Percentiles rank a stretch among this genome's conserved stretches.
Conservation (phyloP, 164 flowering plant genomes). For the Litsea cubeba region DNA sequence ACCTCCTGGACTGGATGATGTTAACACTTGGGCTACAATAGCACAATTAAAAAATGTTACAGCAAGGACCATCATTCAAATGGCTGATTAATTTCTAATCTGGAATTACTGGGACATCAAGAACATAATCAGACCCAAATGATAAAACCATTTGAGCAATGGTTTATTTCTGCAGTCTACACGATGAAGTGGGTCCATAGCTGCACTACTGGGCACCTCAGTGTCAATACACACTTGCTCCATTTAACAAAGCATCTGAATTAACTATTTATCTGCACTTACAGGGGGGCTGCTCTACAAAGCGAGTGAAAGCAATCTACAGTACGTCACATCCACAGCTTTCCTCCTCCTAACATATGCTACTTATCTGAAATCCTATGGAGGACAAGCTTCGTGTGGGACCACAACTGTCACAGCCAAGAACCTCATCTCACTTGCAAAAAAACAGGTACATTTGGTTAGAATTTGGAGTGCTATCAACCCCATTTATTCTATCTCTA, state of each 20-base stretch:
- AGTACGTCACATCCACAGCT: conserved; percentile 73
- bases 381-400: conserved; percentile 46
- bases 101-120: background rate
- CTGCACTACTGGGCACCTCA: too few relatives aligned
- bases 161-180: background rate
- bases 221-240: background rate
- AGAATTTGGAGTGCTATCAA: background rate
- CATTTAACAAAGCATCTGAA: background rate
- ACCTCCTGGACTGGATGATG: background rate
- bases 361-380: conserved; percentile 48
- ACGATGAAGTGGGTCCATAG: background rate
- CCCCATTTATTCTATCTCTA: background rate
- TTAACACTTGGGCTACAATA: background rate
- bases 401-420: conserved; percentile 38
- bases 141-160: background rate
- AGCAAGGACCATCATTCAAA: background rate
- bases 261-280: background rate
- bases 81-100: background rate
- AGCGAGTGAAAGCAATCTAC: conserved; percentile 78
- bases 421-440: conserved; percentile 52
- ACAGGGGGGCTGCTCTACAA: conserved; percentile 87
- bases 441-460: conserved; percentile 36
- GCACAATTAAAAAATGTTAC: background rate
- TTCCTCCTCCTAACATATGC: conserved; percentile 80
- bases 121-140: too few relatives aligned